A percentile compares a stretch with the other conserved stretches of the same genome.
Conservation (phyloP, 169 alveolate species). For the Plasmodium malariae region DNA sequence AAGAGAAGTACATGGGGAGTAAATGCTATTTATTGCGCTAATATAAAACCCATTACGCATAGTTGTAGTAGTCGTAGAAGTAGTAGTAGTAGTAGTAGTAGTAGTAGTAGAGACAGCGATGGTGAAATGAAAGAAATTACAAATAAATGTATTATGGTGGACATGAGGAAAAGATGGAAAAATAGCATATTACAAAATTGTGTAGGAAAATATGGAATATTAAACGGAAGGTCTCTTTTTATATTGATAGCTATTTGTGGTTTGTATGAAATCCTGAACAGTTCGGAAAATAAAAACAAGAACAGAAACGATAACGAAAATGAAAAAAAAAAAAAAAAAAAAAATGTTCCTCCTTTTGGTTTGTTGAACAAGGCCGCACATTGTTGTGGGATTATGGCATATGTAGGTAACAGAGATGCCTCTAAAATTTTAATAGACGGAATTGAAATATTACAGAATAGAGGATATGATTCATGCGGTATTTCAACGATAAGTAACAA, state of each 20-base stretch:
- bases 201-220: background rate
- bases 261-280: conserved; percentile 24
- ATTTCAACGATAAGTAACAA: conserved; percentile 89
- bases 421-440: conserved; percentile 89
- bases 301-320: background rate
- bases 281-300: background rate
- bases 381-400: conserved; percentile 94
- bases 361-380: conserved; percentile 16
- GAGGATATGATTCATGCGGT: conserved; percentile 98
- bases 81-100: background rate
- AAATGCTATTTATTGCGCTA: background rate
- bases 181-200: background rate
- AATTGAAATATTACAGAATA: conserved; percentile 90
- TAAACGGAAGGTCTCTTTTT: background rate
- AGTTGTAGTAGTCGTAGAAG: background rate
- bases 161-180: background rate
- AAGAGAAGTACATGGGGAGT: background rate
- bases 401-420: conserved; percentile 89
- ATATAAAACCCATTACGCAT: background rate
- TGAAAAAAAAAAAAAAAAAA: conserved; percentile 2
- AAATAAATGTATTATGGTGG: background rate
- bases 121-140: background rate
- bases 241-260: background rate
- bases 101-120: background rate
- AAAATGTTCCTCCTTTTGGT: background rate